phyloP scores from a whole-genome alignment of 2,329 filamentous ascomycete genomes.

The Juglanconis sp. region DNA sequence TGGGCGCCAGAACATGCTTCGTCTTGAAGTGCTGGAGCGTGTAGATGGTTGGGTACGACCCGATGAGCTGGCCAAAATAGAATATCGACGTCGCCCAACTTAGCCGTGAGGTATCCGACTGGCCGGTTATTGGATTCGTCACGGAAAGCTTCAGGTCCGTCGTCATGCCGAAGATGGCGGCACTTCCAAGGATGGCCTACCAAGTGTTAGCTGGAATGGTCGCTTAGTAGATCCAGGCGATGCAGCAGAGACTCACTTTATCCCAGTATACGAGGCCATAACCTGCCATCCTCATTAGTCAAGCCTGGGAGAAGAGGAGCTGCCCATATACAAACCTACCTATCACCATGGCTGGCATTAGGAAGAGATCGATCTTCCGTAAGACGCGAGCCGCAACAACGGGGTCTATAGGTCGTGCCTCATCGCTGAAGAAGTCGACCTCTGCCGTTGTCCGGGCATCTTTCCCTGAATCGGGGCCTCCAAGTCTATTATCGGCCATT shows the following conservation, averaged over 20 bases:
- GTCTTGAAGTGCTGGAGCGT: slow-evolving; percentile 65
- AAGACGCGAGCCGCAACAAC: slow-evolving; percentile 44
- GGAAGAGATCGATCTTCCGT: slow-evolving; percentile 53
- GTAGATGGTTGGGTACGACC: slow-evolving; percentile 71
- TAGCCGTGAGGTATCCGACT: slow-evolving; percentile 64
- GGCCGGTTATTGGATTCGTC: slow-evolving; percentile 38
- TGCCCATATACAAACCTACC: slow-evolving; percentile 31
- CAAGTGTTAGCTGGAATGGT: neutral
- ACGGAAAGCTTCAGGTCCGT: slow-evolving; percentile 60
- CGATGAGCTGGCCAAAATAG: slow-evolving; percentile 76
- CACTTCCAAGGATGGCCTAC: slow-evolving; percentile 69
- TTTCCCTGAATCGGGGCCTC: neutral
- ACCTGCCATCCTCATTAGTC: slow-evolving; percentile 27
- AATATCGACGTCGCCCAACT: slow-evolving; percentile 77
- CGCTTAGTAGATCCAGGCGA: neutral
- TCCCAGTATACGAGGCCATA: slow-evolving; percentile 70
- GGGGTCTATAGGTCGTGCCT: slow-evolving; percentile 48
- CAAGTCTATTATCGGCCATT: too few relatives aligned
- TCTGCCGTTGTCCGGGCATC: slow-evolving; percentile 28
- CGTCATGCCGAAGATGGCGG: slow-evolving; percentile 74
- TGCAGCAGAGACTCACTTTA: slow-evolving; percentile 41
- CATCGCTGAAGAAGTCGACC: slow-evolving; percentile 57
- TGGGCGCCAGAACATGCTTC: slow-evolving; percentile 59
- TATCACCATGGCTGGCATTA: slow-evolving; percentile 55
- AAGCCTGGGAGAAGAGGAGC: too few relatives aligned